Base-by-base conservation (phyloP, 352 stramenopile species). In the Phytopythium cucurbitacearum region DNA sequence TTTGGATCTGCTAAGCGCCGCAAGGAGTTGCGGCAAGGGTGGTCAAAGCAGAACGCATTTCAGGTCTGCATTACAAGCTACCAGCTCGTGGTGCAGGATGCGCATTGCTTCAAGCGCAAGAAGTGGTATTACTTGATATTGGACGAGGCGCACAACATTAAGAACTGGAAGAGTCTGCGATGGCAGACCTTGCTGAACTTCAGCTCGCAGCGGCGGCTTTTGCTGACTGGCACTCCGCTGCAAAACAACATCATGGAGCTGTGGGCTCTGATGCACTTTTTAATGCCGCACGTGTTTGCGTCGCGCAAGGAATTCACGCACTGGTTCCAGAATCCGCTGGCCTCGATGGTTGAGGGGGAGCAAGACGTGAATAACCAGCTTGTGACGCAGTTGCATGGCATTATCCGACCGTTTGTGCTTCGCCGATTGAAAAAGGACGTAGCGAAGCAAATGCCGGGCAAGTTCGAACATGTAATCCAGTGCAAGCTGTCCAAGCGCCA, bases 121-220 rank as follows among this genome's bases (percentile, higher is more conserved):
- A 98, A 98, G 56, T 99, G 97, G 97, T 99, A 99, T 63, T 99
- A 99, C 64, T 59, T 99, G 7, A 98, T 99, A 47, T 65, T 99
- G 3, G 97, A 99, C 51, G 97, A 99, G 78, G 97, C 97, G 3
- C 97, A 99, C 67, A 98, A 99, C 62, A 99, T 99, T 67, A 99
- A 99, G 69, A 99, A 99, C 67, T 99, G 98, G 83, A 96, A 99
- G 60, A 97, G 79, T 52, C 82, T 99, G 64, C 74, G 97, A 6
- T 99, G 97, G 97, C 97, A 99, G 67, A 99, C 97, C 11, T 64
- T 99, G 34, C 84, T 99, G 35, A 97, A 87, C 2, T 99, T 99
- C 66, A 98, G 98, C 69, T 97, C 94, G 0, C 91, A 98, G 55
- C 82, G 96, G 0, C 80, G 83, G 0, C 53, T 94, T 11, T 73